A percentile compares a stretch with the other conserved stretches of the same genome.
Conservation (phyloP, 2,329 filamentous ascomycete genomes). For the Alternaria longipes region DNA sequence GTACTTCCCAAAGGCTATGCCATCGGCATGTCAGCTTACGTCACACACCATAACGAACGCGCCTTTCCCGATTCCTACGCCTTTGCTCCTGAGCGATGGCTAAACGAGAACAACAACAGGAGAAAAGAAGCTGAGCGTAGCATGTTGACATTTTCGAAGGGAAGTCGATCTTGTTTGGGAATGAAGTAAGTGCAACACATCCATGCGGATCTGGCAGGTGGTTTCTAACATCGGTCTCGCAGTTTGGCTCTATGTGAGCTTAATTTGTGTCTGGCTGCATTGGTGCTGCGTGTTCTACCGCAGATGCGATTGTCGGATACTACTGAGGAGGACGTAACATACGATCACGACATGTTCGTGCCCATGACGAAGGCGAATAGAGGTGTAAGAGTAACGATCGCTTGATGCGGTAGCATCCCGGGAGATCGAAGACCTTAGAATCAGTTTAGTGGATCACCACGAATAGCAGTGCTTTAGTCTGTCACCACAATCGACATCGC, state of each 20-base stretch:
- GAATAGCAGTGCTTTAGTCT: background rate
- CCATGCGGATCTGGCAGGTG: background rate
- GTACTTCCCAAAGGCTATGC: slow-evolving; percentile 36
- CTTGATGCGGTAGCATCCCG: background rate
- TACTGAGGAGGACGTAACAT: slow-evolving; percentile 30
- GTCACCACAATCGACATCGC: background rate
- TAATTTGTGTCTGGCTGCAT: slow-evolving; percentile 30
- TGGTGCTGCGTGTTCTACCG: slow-evolving; percentile 35
- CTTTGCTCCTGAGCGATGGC: slow-evolving; percentile 45
- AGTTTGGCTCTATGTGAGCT: slow-evolving; percentile 38
- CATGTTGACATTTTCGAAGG: slow-evolving; percentile 45
- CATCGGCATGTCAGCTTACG: slow-evolving; percentile 37
- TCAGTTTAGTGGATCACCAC: too few relatives aligned
- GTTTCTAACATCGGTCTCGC: background rate
- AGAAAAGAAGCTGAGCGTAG: slow-evolving; percentile 38
- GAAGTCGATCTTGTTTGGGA: slow-evolving; percentile 44
- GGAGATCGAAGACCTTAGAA: too few relatives aligned
- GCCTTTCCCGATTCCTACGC: slow-evolving; percentile 35
- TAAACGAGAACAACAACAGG: slow-evolving; percentile 36
- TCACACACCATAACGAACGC: slow-evolving; percentile 37
- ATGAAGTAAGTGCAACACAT: slow-evolving; percentile 40
- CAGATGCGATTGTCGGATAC: slow-evolving; percentile 36
- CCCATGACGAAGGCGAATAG: slow-evolving; percentile 37
- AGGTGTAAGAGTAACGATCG: slow-evolving; percentile 34
- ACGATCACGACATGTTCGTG: slow-evolving; percentile 41